Evolutionary conservation across 2,329 filamentous ascomycete genomes (phyloP), one percentile per base, ranked within the genome.

Genomic region (Fusarium buxicola): DNA sequence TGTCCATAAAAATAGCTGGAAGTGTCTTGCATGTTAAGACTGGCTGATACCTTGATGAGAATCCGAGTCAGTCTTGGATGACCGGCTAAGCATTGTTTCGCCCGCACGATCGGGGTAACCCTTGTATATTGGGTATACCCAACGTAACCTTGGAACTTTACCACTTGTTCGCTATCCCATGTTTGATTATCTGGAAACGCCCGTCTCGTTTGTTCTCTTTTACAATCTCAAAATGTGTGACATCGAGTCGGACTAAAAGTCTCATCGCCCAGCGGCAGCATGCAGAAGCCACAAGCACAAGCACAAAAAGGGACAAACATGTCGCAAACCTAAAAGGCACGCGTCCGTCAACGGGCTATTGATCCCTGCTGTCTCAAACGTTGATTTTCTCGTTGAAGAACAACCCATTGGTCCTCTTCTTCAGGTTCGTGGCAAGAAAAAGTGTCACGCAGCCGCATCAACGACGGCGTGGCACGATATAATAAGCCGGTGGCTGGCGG

Each of bases 401-500:
- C 13, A 28, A 24, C 9, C 16, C n/a, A 30, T 28, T 35, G n/a
- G 21, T n/a, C 18, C 27, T 30, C 7, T 38, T 38, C 18, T 30
- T 36, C 28, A 63, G 56, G 32, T 15, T 24, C 30, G 34, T 47
- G 32, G 10, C 10, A 32, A n/a, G 25, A 43, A 3, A 45, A 43
- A 25, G 31, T 25, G 24, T n/a, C 27, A 49, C 44, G 10, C 24
- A 27, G 13, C 39, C 31, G 39, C 31, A 40, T 55, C 36, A 50
- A 57, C 18, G 25, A 12, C 38, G 39, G 53, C 54, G 43, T 60
- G 58, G 46, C 63, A 53, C 51, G 30, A 54, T 41, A 45, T 38
- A 46, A 56, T 36, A 60, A 63, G 48, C 59, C 47, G 21, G 41
- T 32, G 39, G 21, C 35, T 24, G 21, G 5, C 38, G n/a, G 43